Percentiles rank a stretch among this genome's conserved stretches.
These are phyloP conservation scores for Houttuynia cordata DNA, from an alignment of 164 flowering plant genomes.

Conservation along the genomic window DNA sequence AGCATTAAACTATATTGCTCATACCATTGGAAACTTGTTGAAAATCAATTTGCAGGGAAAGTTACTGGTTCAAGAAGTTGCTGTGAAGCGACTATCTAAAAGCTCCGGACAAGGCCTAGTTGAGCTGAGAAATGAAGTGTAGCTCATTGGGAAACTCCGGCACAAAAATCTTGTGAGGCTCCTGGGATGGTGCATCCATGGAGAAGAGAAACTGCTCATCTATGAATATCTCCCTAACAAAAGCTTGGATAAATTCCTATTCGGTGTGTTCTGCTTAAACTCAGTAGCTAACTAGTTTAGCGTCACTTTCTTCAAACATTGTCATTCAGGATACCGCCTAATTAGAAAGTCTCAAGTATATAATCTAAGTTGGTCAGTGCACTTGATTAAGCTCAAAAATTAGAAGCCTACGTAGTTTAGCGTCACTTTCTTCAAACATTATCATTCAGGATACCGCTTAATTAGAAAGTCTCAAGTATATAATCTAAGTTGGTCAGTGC, in stretches of 20 bases:
- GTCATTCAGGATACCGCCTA: too few species aligned
- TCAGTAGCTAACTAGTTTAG: not conserved
- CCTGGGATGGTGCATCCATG: not conserved
- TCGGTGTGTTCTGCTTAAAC: not conserved
- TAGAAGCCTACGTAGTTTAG: too few species aligned
- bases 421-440: too few species aligned
- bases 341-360: too few species aligned
- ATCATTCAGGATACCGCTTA: too few species aligned
- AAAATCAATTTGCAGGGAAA: not conserved
- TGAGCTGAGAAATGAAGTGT: not conserved
- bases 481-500: too few species aligned
- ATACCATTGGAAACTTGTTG: not conserved
- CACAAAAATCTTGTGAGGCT: conserved; percentile 4
- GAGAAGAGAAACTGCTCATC: conserved; percentile 1
- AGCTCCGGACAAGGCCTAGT: conserved; percentile 1
- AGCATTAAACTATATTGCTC: not conserved
- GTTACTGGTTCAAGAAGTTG: not conserved
- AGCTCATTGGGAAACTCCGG: conserved; percentile 1
- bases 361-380: too few species aligned
- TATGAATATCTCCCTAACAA: conserved; percentile 6
- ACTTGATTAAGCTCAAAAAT: too few species aligned
- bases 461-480: too few species aligned
- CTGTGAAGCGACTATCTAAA: conserved; percentile 1
- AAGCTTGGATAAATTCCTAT: conserved; percentile 4
- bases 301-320: too few species aligned